These are phyloP conservation scores for Neofusicoccum kwambonambiense DNA, from an alignment of 2,329 filamentous ascomycete species.

Conservation along the genomic window DNA sequence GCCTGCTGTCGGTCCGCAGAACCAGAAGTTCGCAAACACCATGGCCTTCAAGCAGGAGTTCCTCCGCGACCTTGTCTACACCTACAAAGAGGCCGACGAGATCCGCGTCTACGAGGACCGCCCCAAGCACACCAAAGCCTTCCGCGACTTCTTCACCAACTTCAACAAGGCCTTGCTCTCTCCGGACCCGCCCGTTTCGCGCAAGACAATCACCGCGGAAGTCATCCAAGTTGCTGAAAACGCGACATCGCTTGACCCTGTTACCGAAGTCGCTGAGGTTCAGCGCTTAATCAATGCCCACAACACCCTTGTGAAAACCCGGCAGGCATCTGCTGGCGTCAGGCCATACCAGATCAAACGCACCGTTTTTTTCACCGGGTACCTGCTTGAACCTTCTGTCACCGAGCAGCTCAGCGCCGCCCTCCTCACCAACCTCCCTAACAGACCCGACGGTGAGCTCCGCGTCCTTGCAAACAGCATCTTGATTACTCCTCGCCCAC, in stretches of 20 bases:
- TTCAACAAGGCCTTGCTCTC: slow-evolving; percentile 66
- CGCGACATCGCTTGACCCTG: slow-evolving; percentile 70
- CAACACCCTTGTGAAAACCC: slow-evolving; percentile 60
- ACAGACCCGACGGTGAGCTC: slow-evolving; percentile 66
- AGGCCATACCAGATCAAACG: slow-evolving; percentile 72
- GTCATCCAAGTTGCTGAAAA: slow-evolving; percentile 84
- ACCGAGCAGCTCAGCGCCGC: slow-evolving; percentile 63
- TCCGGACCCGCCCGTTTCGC: slow-evolving; percentile 44
- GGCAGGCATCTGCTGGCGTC: slow-evolving; percentile 45
- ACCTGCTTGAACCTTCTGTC: slow-evolving; percentile 73
- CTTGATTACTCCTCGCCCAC: slow-evolving; percentile 78
- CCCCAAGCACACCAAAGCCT: slow-evolving; percentile 69
- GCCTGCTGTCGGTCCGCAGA: slow-evolving; percentile 75
- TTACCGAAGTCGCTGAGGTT: slow-evolving; percentile 76
- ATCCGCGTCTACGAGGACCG: slow-evolving; percentile 69
- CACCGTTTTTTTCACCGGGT: slow-evolving; percentile 87
- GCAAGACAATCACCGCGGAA: slow-evolving; percentile 69
- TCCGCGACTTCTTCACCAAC: slow-evolving; percentile 77
- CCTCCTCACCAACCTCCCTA: slow-evolving; percentile 52
- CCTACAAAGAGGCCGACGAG: slow-evolving; percentile 79
- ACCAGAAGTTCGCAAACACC: slow-evolving; percentile 75
- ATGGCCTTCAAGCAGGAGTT: slow-evolving; percentile 92
- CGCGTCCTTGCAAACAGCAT: slow-evolving; percentile 87
- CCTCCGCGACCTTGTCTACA: slow-evolving; percentile 76
- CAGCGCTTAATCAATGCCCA: slow-evolving; percentile 88